Percentiles rank a stretch among this genome's conserved stretches.
phyloP scores from a whole-genome alignment of 148 eudicot species.

The Arctostaphylos glauca region DNA sequence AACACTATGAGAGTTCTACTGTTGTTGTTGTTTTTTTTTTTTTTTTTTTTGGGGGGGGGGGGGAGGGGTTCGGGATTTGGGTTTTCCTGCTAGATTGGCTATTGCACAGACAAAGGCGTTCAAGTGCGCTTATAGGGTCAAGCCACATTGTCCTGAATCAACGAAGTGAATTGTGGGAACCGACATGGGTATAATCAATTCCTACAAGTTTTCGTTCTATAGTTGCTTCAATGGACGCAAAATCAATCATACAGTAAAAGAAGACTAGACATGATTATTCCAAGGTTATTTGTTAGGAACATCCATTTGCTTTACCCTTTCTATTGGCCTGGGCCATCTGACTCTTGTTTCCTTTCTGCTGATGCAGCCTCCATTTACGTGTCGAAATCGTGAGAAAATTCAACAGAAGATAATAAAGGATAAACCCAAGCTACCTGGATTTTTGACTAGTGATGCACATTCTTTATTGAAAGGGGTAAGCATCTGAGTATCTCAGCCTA shows the following conservation, averaged over 20 bases:
- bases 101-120: no score
- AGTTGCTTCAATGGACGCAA: not conserved
- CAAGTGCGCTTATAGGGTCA: no score
- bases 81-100: no score
- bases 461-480: conserved; percentile 81
- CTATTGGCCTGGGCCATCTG: not conserved
- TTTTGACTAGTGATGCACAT: conserved; percentile 82
- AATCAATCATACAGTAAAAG: not conserved
- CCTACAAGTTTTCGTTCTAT: not conserved
- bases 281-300: not conserved
- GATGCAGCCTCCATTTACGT: conserved; percentile 81
- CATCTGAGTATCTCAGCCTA: not conserved
- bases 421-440: conserved; percentile 76
- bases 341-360: conserved; percentile 16
- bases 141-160: no score
- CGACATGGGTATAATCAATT: not conserved
- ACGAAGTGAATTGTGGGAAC: no score
- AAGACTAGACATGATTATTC: not conserved
- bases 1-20: no score
- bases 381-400: conserved; percentile 67
- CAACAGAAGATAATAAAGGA: conserved; percentile 84
- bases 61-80: no score
- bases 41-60: no score
- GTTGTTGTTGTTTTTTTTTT: no score
- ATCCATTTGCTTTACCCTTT: not conserved